Evolutionary conservation across 192 early-diverging fungal species (phyloP).

Genomic region (Thoreauomyces humboldtii): DNA sequence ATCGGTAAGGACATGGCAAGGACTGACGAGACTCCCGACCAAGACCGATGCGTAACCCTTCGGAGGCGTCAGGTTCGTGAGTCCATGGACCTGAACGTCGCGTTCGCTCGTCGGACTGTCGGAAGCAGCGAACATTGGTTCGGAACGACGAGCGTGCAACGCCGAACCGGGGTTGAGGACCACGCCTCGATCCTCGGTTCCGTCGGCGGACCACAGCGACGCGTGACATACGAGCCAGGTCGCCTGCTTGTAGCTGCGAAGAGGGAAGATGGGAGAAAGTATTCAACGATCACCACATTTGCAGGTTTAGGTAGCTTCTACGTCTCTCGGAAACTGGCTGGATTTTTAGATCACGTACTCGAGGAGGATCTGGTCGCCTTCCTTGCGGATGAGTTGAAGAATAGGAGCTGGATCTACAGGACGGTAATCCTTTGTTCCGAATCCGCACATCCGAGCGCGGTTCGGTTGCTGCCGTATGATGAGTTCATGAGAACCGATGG

Average conservation of each 20-base stretch:
- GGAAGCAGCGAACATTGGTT: neutral
- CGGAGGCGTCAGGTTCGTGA: neutral
- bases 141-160: neutral
- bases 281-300: too few species aligned
- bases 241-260: slow-evolving; percentile 16
- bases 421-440: slow-evolving; percentile 36
- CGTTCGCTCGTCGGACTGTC: too few species aligned
- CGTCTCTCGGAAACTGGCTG: too few species aligned
- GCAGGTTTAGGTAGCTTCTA: too few species aligned
- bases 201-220: slow-evolving; percentile 36
- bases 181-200: slow-evolving; percentile 29
- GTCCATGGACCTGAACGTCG: neutral
- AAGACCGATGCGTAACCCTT: slow-evolving; percentile 5
- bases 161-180: slow-evolving; percentile 5
- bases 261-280: too few species aligned
- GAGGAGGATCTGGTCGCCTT: slow-evolving; percentile 8
- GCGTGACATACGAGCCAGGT: slow-evolving; percentile 33
- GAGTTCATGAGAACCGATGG: too few species aligned
- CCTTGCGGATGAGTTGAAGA: slow-evolving; percentile 27
- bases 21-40: slow-evolving; percentile 8
- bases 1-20: slow-evolving; percentile 1
- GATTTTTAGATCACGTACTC: too few species aligned
- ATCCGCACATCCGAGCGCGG: slow-evolving; percentile 46
- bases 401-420: slow-evolving; percentile 40
- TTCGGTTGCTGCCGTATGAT: slow-evolving; percentile 41